phyloP scores from a whole-genome alignment of 192 early-diverging fungal genomes.

The Coemansia sp. region DNA sequence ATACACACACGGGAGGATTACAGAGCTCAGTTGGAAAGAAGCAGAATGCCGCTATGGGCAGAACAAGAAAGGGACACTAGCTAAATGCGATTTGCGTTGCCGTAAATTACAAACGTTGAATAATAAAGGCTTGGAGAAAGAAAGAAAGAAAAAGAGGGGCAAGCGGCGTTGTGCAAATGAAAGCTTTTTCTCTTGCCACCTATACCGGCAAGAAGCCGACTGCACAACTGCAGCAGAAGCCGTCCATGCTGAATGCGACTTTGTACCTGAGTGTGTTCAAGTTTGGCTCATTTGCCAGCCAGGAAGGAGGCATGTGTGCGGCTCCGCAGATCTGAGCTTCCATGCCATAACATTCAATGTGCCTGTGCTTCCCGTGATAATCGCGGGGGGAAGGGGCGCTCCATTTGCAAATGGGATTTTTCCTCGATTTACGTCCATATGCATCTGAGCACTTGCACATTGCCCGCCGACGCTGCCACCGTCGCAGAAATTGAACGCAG shows the following conservation, averaged over 20 bases:
- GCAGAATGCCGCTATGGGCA: neutral
- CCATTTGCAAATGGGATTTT: too few species aligned
- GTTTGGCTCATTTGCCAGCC: too few species aligned
- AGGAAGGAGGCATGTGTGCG: too few species aligned
- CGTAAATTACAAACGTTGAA: slow-evolving; percentile 6
- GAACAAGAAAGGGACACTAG: slow-evolving; percentile 2
- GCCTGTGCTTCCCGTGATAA: neutral
- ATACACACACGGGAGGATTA: too few species aligned
- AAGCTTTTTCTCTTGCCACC: neutral
- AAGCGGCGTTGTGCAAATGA: slow-evolving; percentile 9
- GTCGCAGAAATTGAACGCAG: slow-evolving; percentile 46
- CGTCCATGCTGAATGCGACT: too few species aligned
- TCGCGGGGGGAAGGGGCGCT: neutral
- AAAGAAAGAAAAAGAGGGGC: slow-evolving; percentile 8
- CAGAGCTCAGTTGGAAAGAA: neutral
- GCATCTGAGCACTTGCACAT: slow-evolving; percentile 3
- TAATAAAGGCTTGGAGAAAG: slow-evolving; percentile 19
- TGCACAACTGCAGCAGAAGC: slow-evolving; percentile 1
- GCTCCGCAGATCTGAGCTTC: too few species aligned
- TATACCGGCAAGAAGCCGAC: neutral
- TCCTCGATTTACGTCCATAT: neutral
- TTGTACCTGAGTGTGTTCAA: too few species aligned
- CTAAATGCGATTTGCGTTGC: neutral
- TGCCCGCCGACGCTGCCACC: slow-evolving; percentile 14
- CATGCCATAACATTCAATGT: slow-evolving; percentile 1